Evolutionary conservation across 2,329 filamentous ascomycete species (phyloP).

Genomic region (Reticulascus tulasneorum): DNA sequence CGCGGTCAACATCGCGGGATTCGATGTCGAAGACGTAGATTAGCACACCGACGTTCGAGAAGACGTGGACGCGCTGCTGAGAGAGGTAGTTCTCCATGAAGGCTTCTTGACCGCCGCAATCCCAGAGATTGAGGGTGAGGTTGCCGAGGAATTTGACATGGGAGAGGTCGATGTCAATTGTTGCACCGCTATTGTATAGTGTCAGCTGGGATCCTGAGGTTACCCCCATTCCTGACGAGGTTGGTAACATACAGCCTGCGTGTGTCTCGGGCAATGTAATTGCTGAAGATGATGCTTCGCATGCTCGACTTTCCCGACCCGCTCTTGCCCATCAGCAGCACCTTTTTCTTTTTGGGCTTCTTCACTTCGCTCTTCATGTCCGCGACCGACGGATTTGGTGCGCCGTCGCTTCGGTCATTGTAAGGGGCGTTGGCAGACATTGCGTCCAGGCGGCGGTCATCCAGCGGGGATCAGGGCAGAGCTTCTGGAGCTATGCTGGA

Average conservation of each 20-base stretch:
- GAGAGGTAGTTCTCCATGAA: conserved; percentile 99
- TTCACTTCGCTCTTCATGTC: conserved; percentile 43
- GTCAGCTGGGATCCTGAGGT: background rate
- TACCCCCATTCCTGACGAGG: too few species aligned
- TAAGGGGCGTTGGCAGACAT: too few species aligned
- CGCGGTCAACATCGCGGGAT: conserved; percentile 87
- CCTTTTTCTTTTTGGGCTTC: conserved; percentile 81
- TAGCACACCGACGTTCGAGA: conserved; percentile 90
- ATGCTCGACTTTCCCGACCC: conserved; percentile 98
- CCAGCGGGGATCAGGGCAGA: too few species aligned
- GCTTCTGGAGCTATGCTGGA: too few species aligned
- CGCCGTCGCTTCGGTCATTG: conserved; percentile 1
- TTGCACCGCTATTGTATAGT: conserved; percentile 63
- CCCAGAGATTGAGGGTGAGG: conserved; percentile 95
- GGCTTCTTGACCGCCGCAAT: conserved; percentile 96
- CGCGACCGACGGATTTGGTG: background rate
- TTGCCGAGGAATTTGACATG: conserved; percentile 99
- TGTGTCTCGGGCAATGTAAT: conserved; percentile 96
- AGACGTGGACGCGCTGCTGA: conserved; percentile 92
- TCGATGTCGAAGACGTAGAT: conserved; percentile 99
- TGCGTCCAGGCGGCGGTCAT: too few species aligned
- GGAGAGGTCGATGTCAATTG: conserved; percentile 96
- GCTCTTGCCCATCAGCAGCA: conserved; percentile 88
- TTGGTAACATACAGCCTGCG: conserved; percentile 74
- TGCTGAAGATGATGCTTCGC: conserved; percentile 98